Conservation (phyloP, 2,329 filamentous ascomycete genomes). For the Clonostachys solani region DNA sequence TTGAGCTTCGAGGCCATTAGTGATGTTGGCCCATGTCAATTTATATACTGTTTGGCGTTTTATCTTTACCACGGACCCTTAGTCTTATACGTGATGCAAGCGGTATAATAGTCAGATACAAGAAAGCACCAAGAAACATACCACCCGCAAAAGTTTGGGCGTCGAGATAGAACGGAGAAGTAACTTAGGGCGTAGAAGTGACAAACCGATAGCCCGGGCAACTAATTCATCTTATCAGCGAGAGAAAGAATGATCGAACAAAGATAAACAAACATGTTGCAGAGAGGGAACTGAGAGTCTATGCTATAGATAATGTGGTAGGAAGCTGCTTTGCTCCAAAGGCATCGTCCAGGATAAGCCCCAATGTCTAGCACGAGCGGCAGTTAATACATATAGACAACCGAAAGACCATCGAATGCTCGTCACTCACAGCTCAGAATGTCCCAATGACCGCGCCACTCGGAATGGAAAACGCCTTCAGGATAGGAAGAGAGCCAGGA, state of each 20-base stretch:
- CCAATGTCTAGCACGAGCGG: neutral
- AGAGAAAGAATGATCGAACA: neutral
- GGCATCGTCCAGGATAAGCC: neutral
- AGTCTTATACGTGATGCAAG: too few relatives aligned
- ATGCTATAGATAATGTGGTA: neutral
- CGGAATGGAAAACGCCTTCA: neutral
- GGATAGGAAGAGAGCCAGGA: neutral
- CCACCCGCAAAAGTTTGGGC: conserved; percentile 4
- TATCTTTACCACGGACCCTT: too few relatives aligned
- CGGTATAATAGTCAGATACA: too few relatives aligned
- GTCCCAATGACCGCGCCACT: neutral
- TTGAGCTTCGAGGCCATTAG: too few relatives aligned
- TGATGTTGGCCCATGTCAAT: too few relatives aligned
- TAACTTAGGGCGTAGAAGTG: neutral
- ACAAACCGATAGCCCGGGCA: neutral
- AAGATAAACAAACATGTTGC: too few relatives aligned
- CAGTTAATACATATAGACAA: too few relatives aligned
- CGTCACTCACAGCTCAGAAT: neutral
- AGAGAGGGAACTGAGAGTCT: too few relatives aligned
- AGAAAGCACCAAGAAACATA: too few relatives aligned
- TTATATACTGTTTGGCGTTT: too few relatives aligned
- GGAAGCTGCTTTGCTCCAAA: neutral
- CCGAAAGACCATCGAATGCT: neutral
- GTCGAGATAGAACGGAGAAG: too few relatives aligned
- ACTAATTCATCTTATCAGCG: neutral